Evolutionary conservation across 169 alveolate species (phyloP), one percentile per base, ranked within the genome.

Genomic region (Eimeria acervulina): DNA sequence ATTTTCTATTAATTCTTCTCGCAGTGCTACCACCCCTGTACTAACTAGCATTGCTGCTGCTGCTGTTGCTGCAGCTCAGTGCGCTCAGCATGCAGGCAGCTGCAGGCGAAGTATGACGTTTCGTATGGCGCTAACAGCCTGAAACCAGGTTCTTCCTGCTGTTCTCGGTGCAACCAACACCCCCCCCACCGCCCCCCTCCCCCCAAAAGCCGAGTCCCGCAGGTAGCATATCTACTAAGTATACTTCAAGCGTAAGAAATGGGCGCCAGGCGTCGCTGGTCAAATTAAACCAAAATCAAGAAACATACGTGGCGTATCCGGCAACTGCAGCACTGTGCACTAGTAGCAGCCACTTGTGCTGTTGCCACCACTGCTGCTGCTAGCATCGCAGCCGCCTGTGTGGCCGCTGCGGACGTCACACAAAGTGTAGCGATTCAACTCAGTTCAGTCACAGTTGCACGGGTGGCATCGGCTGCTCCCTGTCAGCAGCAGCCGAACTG

Each of bases 381-480:
- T 74, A 40, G 59, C 85, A n/a, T 21, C 85, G 55, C 85, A 74
- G 85, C 85, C 59, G 85, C 51, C 85, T 74, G 55, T 36, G 31
- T 74, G 55, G 85, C 85, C 85, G 51, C 55, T 74, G 85, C 55
- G 85, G 59, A 8, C 31, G 28, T 40, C 36, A 23, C 51, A 59
- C 85, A 38, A 74, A 38, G 85, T 21, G 7, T 21, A 40, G 59
- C 85, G 38, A 36, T 40, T 74, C 33, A 38, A 40, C 85, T 40
- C 55, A 38, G 59, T 47, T 74, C 55, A 17, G 59, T 28, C 47
- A 80, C 66, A 80, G 68, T 70, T 80, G 90, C 90, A 80, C 40
- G 7, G 63, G 63, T 12, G 70, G 90, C 90, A 44, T 42, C 40
- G 36, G 90, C 90, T 80, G 90, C 90, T 80, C 90, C 63, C 90